Percentiles rank a stretch among this genome's conserved stretches.
phyloP scores from a whole-genome alignment of 2,329 filamentous ascomycete species.

The Didymella lethalis region DNA sequence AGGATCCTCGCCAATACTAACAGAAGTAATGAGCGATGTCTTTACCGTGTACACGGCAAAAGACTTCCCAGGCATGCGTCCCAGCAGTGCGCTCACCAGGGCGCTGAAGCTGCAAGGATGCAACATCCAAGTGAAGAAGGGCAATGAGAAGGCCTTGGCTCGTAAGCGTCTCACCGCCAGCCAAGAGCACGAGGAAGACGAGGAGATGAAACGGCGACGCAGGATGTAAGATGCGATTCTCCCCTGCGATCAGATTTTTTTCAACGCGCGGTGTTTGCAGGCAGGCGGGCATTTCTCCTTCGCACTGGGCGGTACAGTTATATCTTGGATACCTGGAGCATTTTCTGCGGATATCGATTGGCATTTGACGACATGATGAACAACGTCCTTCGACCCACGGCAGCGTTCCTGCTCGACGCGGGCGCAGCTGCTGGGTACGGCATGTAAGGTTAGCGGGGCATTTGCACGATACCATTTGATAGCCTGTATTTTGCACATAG shows the following conservation, averaged over 20 bases:
- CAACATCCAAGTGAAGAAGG: slow-evolving; percentile 86
- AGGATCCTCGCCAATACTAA: slow-evolving; percentile 58
- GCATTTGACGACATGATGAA: slow-evolving; percentile 48
- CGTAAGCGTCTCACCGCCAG: slow-evolving; percentile 51
- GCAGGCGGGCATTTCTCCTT: slow-evolving; percentile 14
- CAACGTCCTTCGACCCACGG: slow-evolving; percentile 23
- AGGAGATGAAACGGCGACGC: slow-evolving; percentile 48
- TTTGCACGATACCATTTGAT: slow-evolving; percentile 50
- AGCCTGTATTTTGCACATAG: slow-evolving; percentile 37
- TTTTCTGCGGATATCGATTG: slow-evolving; percentile 43
- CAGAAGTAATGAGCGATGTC: slow-evolving; percentile 68
- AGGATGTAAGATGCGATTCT: slow-evolving; percentile 39
- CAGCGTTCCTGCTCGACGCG: slow-evolving; percentile 40
- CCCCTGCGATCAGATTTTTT: neutral
- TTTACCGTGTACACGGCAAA: slow-evolving; percentile 85
- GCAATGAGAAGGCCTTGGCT: slow-evolving; percentile 69
- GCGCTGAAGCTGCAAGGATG: slow-evolving; percentile 80
- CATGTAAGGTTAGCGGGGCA: slow-evolving; percentile 40
- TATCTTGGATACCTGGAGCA: slow-evolving; percentile 45
- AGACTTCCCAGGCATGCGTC: slow-evolving; percentile 84
- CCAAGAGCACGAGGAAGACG: slow-evolving; percentile 53
- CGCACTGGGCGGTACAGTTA: slow-evolving; percentile 39
- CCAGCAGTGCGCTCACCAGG: slow-evolving; percentile 77
- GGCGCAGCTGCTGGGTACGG: slow-evolving; percentile 37
- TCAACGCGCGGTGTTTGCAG: neutral